These are phyloP conservation scores for Ormosia semicastrata DNA, from an alignment of 306 rosid species.

Conservation along the genomic window DNA sequence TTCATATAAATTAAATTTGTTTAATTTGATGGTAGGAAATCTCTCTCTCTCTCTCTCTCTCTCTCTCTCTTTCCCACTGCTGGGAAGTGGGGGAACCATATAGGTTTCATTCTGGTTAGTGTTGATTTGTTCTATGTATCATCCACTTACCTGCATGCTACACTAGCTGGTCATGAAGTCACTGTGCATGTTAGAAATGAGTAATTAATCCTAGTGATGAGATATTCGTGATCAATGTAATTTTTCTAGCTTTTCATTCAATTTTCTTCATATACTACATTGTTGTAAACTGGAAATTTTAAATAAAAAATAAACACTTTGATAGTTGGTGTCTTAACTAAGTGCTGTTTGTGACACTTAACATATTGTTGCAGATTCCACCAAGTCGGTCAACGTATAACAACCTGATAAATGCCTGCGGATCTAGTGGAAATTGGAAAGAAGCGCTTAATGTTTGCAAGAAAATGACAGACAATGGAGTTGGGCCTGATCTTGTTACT, in stretches of 20 bases:
- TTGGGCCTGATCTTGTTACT: constrained; percentile 98
- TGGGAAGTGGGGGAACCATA: not conserved
- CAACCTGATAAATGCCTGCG: constrained; percentile 95
- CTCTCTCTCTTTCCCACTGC: not conserved
- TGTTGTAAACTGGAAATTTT: not conserved
- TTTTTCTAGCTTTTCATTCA: constrained; percentile 11
- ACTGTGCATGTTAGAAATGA: not conserved
- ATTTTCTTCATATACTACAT: constrained; percentile 1
- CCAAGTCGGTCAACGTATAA: constrained; percentile 91
- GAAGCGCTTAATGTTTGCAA: constrained; percentile 89
- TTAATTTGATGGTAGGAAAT: constrained; percentile 9
- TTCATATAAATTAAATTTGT: not conserved
- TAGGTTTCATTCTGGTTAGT: constrained; percentile 1
- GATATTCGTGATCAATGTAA: not conserved
- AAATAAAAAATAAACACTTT: not conserved
- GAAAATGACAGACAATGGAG: constrained; percentile 95
- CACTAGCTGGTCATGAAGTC: constrained; percentile 11
- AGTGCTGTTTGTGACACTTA: constrained; percentile 29
- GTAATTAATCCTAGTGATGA: not conserved
- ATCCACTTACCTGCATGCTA: not conserved
- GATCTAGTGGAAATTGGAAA: constrained; percentile 96
- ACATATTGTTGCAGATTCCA: constrained; percentile 59
- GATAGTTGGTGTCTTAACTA: constrained; percentile 10
- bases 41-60: not conserved
- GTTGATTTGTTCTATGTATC: not conserved